Percentiles rank a stretch among this genome's conserved stretches.
Conservation (phyloP, 306 rosid species). For the Canavalia gladiata region DNA sequence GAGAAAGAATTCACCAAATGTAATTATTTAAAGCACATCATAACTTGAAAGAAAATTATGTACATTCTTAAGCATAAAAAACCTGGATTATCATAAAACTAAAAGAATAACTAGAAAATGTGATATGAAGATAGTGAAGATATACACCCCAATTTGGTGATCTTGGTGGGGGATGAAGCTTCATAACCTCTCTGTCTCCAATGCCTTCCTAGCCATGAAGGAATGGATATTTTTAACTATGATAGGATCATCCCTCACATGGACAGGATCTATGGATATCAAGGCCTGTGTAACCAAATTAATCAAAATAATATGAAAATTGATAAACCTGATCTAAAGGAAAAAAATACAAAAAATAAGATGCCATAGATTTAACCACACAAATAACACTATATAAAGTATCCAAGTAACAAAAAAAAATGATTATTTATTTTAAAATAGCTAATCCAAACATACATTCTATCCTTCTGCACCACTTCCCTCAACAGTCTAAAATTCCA, state of each 20-base stretch:
- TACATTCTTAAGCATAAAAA: conserved; percentile 32
- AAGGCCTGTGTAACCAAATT: conserved; percentile 67
- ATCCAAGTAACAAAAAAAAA: conserved; percentile 12
- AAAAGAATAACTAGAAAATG: conserved; percentile 35
- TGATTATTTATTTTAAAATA: too few relatives aligned
- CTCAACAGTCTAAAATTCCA: conserved; percentile 8
- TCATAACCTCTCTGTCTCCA: conserved; percentile 83
- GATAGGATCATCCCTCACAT: conserved; percentile 91
- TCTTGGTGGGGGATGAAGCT: conserved; percentile 90
- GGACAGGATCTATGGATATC: conserved; percentile 88
- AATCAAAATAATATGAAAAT: conserved; percentile 17
- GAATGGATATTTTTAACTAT: conserved; percentile 82
- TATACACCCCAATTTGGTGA: conserved; percentile 94
- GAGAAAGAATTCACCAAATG: conserved; percentile 28
- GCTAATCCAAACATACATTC: neutral
- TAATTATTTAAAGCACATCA: conserved; percentile 19
- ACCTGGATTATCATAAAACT: conserved; percentile 5
- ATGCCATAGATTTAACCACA: conserved; percentile 22
- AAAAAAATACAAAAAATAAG: neutral
- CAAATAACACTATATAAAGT: neutral
- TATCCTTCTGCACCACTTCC: conserved; percentile 9
- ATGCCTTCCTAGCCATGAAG: conserved; percentile 85
- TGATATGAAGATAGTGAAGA: conserved; percentile 43
- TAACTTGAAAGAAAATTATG: conserved; percentile 26
- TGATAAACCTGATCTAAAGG: conserved; percentile 33